Evolutionary conservation across 2,329 filamentous ascomycete species (phyloP).

Genomic region (Alternaria novae-zelandiae): DNA sequence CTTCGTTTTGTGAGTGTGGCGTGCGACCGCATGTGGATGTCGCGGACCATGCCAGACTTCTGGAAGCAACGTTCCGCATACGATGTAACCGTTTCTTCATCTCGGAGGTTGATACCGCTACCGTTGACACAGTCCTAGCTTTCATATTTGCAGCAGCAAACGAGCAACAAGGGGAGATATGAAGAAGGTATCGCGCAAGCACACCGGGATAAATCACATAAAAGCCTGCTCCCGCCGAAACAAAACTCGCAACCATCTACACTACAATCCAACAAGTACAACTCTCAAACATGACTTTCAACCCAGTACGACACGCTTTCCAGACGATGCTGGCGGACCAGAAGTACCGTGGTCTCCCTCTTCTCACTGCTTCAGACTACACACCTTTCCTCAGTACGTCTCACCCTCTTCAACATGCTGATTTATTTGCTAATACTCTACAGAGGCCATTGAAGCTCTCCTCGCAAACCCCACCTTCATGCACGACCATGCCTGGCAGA

Average conservation of each 20-base stretch:
- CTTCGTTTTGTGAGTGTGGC: conserved; percentile 3
- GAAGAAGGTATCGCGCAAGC: not conserved
- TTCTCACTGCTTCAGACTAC: not conserved
- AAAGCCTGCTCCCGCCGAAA: not conserved
- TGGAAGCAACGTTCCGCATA: no score
- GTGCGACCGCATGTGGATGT: not conserved
- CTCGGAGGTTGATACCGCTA: not conserved
- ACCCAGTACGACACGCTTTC: not conserved
- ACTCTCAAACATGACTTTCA: not conserved
- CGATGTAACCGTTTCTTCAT: no score
- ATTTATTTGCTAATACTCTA: no score
- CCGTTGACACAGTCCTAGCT: not conserved
- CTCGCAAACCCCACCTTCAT: not conserved
- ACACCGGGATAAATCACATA: not conserved
- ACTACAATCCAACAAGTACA: not conserved
- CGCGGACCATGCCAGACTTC: not conserved
- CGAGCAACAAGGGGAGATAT: not conserved
- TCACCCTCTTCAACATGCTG: not conserved
- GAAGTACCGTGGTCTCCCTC: not conserved
- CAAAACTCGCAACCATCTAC: not conserved
- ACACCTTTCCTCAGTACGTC: not conserved
- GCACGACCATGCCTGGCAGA: not conserved
- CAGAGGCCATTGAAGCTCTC: not conserved
- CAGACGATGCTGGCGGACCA: not conserved
- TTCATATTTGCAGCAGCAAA: not conserved